Conservation (phyloP, 2,329 filamentous ascomycete species). For the Pleoardoris graminearum region DNA sequence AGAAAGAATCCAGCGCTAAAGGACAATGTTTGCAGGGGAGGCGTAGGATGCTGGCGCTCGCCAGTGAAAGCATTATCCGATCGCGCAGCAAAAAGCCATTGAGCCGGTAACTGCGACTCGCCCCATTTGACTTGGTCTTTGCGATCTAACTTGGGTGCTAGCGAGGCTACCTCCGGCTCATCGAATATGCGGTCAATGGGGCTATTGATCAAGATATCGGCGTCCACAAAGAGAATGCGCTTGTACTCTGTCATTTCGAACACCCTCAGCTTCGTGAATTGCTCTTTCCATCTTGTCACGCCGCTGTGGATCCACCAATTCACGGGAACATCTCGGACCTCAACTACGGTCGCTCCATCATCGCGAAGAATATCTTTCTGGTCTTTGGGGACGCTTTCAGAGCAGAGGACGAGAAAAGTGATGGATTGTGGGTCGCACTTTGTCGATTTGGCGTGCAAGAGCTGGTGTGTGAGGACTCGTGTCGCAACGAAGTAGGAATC, state of each 20-base stretch:
- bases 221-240: constrained; percentile 50
- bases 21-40: constrained; percentile 36
- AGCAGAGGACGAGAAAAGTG: constrained; percentile 45
- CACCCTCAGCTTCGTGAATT: constrained; percentile 50
- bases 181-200: constrained; percentile 48
- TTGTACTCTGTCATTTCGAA: constrained; percentile 49
- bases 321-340: constrained; percentile 40
- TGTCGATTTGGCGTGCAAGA: constrained; percentile 47
- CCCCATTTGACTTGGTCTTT: constrained; percentile 26
- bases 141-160: constrained; percentile 10
- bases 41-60: constrained; percentile 43
- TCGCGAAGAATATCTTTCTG: constrained; percentile 35
- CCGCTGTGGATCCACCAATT: constrained; percentile 44
- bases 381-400: constrained; percentile 22
- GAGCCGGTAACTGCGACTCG: constrained; percentile 42
- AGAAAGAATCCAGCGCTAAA: constrained; percentile 52
- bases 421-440: constrained; percentile 34
- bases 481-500: constrained; percentile 47
- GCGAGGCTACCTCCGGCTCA: constrained; percentile 42
- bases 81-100: constrained; percentile 46
- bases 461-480: constrained; percentile 48
- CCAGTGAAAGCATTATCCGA: constrained; percentile 42
- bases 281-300: constrained; percentile 48
- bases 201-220: constrained; percentile 46
- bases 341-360: constrained; percentile 48